Conservation (phyloP, 371 early-diverging fungal species). For the Parasitella parasitica region DNA sequence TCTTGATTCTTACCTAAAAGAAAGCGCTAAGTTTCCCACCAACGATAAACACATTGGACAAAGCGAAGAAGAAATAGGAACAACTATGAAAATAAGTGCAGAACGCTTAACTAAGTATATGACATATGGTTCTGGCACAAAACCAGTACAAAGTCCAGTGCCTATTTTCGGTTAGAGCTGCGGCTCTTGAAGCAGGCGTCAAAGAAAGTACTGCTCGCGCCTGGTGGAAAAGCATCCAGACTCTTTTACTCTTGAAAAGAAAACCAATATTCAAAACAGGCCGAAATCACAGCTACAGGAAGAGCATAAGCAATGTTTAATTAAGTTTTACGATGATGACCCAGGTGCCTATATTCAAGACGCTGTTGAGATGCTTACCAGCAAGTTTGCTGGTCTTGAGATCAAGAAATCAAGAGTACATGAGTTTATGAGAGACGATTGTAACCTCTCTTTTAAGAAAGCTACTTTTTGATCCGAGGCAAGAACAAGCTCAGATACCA, state of each 20-base stretch:
- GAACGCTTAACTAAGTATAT: constrained; percentile 1
- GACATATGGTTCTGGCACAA: not conserved
- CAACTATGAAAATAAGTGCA: constrained; percentile 1
- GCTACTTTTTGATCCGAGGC: constrained; percentile 2
- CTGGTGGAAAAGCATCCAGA: not conserved
- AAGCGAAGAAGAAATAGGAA: not conserved
- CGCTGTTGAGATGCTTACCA: not conserved
- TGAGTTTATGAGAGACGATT: constrained; percentile 8
- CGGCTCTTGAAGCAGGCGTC: constrained; percentile 6
- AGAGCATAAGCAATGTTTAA: constrained; percentile 4
- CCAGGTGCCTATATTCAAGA: not conserved
- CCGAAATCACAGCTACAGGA: not conserved
- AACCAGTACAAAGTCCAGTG: not conserved
- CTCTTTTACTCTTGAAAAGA: constrained; percentile 2
- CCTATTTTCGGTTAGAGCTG: not conserved
- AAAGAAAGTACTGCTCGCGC: constrained; percentile 10
- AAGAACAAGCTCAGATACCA: not conserved
- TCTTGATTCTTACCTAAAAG: constrained; percentile 2
- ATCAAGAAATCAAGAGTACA: constrained; percentile 9
- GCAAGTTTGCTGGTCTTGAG: constrained; percentile 2
- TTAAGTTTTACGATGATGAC: not conserved
- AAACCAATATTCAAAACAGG: constrained; percentile 1
- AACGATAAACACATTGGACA: not conserved
- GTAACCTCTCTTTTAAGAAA: constrained; percentile 5
- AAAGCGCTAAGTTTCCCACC: not conserved